A percentile compares a stretch with the other conserved stretches of the same genome.
phyloP scores from a whole-genome alignment of 2,329 filamentous ascomycete species.

The Ophiostoma novo-ulmi region DNA sequence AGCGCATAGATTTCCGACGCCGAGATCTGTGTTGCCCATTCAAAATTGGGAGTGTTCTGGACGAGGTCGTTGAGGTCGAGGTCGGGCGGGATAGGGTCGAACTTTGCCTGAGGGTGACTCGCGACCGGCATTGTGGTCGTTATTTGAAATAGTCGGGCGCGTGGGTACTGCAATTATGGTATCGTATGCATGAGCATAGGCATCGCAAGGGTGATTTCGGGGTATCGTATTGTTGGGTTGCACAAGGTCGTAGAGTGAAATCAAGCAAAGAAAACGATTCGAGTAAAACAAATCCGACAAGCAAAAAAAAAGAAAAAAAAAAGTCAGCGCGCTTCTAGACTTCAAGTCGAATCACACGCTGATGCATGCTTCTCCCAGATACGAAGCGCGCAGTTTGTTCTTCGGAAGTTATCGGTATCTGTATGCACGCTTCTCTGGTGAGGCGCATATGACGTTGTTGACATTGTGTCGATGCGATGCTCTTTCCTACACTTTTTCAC shows the following conservation, averaged over 20 bases:
- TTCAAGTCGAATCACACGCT: not conserved
- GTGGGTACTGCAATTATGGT: not conserved
- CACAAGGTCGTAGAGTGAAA: not conserved
- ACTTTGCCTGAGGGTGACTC: conserved; percentile 74
- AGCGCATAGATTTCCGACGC: conserved; percentile 72
- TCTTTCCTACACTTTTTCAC: not conserved
- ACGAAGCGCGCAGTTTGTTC: not conserved
- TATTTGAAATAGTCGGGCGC: not conserved
- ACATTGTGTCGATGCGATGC: conserved; percentile 8
- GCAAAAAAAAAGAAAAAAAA: not conserved
- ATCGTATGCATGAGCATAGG: too few species aligned
- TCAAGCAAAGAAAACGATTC: not conserved
- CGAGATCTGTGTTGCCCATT: conserved; percentile 76
- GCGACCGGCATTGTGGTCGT: not conserved
- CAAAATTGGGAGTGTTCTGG: conserved; percentile 74
- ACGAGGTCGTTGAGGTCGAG: conserved; percentile 74
- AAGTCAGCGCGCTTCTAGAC: not conserved
- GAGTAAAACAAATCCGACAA: not conserved
- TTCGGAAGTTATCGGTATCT: not conserved
- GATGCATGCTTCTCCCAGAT: not conserved
- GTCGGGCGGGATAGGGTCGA: conserved; percentile 83
- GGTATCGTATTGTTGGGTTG: not conserved
- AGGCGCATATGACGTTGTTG: not conserved
- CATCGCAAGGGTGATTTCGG: not conserved
- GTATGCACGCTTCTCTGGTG: not conserved